Conservation (phyloP, 1,284 basidiomycete genomes). For the Mrakiaceae sp. region DNA sequence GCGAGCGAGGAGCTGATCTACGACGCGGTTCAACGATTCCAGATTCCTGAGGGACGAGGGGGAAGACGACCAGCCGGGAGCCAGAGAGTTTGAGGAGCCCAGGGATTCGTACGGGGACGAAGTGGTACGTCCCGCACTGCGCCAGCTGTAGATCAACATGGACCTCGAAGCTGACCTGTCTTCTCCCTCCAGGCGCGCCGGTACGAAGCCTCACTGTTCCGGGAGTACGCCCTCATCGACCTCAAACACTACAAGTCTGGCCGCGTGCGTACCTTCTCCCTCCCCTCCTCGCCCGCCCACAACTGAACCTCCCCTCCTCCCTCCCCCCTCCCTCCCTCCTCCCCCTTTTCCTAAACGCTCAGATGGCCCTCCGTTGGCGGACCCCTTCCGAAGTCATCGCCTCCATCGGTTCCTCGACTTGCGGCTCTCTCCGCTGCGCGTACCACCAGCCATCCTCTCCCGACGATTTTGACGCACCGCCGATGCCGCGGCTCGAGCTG, state of each 20-base stretch:
- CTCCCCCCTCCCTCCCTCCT: not conserved
- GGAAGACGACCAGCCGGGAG: constrained; percentile 33
- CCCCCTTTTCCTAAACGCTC: not conserved
- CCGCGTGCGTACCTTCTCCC: constrained; percentile 42
- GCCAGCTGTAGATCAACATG: constrained; percentile 20
- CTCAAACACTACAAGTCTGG: constrained; percentile 88
- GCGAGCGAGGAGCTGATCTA: not conserved
- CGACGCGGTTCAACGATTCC: not conserved
- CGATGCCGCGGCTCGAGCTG: not conserved
- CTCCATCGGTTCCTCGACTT: constrained; percentile 70
- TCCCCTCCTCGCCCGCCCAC: not conserved
- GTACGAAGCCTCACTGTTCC: constrained; percentile 74
- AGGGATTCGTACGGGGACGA: not conserved
- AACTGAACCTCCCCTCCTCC: not conserved
- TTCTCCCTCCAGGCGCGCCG: constrained; percentile 51
- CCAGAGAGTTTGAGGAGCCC: constrained; percentile 53
- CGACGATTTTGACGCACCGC: not conserved
- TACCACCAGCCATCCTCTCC: constrained; percentile 39
- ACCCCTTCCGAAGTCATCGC: constrained; percentile 77
- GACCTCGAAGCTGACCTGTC: constrained; percentile 27
- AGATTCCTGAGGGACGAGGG: constrained; percentile 71
- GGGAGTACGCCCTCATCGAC: constrained; percentile 84
- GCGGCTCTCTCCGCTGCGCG: constrained; percentile 71
- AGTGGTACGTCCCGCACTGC: not conserved
- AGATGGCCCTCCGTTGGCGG: constrained; percentile 83